These are phyloP conservation scores for Coemansia sp. DNA, from an alignment of 192 early-diverging fungal species.

Conservation along the genomic window DNA sequence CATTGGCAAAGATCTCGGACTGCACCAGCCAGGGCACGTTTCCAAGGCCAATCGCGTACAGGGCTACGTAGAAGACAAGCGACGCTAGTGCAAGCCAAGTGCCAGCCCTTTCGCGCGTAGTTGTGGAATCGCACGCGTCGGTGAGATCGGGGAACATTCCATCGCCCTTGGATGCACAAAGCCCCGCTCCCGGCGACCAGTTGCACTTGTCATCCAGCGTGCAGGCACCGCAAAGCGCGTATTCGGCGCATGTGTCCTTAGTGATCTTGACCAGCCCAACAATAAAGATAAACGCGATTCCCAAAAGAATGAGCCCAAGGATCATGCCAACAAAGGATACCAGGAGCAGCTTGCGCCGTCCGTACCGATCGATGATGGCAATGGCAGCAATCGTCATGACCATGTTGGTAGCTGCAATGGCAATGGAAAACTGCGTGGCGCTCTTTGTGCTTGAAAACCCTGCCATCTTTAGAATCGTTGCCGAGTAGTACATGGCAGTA, in stretches of 20 bases:
- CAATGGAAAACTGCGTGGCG: constrained; percentile 52
- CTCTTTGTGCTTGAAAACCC: constrained; percentile 56
- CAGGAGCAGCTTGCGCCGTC: constrained; percentile 67
- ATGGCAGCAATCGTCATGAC: constrained; percentile 84
- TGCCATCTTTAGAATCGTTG: constrained; percentile 55
- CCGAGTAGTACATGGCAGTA: constrained; percentile 70
- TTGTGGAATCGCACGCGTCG: constrained; percentile 27
- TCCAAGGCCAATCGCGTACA: constrained; percentile 51
- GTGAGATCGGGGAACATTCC: constrained; percentile 30
- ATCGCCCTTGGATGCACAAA: constrained; percentile 25
- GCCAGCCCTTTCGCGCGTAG: constrained; percentile 32
- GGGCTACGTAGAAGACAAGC: constrained; percentile 53
- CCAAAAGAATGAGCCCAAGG: constrained; percentile 37
- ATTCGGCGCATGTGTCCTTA: constrained; percentile 41
- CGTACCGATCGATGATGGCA: constrained; percentile 75
- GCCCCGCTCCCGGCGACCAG: constrained; percentile 35
- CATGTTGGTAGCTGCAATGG: constrained; percentile 60
- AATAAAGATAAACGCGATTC: constrained; percentile 53
- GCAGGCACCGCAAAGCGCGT: constrained; percentile 44
- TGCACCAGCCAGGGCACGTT: constrained; percentile 55
- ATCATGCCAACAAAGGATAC: constrained; percentile 51
- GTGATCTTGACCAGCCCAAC: constrained; percentile 55
- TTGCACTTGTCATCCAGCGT: constrained; percentile 40
- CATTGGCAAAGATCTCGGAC: constrained; percentile 53
- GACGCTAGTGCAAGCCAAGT: constrained; percentile 53